These are phyloP conservation scores for Saccharomycopsis guyanensis DNA, from an alignment of 805 yeast species.

Conservation along the genomic window DNA sequence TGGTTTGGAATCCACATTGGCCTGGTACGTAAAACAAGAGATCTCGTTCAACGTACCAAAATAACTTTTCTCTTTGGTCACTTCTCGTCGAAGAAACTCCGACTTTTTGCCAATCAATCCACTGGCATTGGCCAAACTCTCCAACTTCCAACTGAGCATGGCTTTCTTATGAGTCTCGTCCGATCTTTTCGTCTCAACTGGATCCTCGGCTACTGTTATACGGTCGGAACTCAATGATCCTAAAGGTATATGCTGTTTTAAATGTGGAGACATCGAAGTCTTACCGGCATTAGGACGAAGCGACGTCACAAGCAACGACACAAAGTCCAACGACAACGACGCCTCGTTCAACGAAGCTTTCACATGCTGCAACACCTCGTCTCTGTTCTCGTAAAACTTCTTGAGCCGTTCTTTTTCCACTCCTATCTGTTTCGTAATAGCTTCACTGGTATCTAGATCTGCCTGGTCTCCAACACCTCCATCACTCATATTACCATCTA, in stretches of 20 bases:
- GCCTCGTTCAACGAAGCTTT: slow-evolving; percentile 79
- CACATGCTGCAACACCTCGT: slow-evolving; percentile 45
- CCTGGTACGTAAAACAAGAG: slow-evolving; percentile 21
- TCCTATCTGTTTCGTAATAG: slow-evolving; percentile 7
- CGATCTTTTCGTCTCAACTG: neutral
- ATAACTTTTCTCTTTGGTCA: slow-evolving; percentile 53
- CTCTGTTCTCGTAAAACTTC: slow-evolving; percentile 40
- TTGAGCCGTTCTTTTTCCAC: slow-evolving; percentile 23
- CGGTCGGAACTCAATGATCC: slow-evolving; percentile 56
- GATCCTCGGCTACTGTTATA: slow-evolving; percentile 23
- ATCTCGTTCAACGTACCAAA: slow-evolving; percentile 49
- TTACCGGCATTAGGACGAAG: slow-evolving; percentile 81
- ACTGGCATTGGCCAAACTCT: slow-evolving; percentile 54
- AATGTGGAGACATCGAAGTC: slow-evolving; percentile 80
- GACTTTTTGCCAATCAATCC: slow-evolving; percentile 44
- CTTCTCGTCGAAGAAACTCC: slow-evolving; percentile 43
- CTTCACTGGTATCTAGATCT: neutral
- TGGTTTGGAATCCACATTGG: slow-evolving; percentile 12
- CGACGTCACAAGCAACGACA: slow-evolving; percentile 73
- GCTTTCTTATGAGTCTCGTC: slow-evolving; percentile 24
- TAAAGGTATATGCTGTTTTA: slow-evolving; percentile 63
- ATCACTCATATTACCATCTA: neutral
- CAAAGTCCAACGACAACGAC: slow-evolving; percentile 78
- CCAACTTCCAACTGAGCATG: slow-evolving; percentile 80
- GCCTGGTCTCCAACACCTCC: slow-evolving; percentile 1